Base-by-base conservation (phyloP, 371 early-diverging fungal species). In the Basidiobolus meristosporus region DNA sequence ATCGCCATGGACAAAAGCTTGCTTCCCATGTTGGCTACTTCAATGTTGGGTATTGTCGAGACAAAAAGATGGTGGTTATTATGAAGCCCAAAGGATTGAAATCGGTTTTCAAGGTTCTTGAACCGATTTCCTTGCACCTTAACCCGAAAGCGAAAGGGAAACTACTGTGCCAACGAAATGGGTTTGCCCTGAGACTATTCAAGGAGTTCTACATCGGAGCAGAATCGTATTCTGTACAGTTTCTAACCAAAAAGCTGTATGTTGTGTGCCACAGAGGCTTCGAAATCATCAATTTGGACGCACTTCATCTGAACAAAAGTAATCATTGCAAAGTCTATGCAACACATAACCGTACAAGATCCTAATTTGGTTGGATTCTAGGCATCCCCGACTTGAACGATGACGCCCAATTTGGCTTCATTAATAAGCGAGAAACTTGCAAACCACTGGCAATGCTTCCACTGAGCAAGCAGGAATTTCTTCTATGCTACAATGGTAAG, bases 251-350 rank as follows among this genome's bases (percentile, higher is more conserved):
- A 16, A 82, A 76, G 22, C 57, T 93, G 12, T 79, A 78, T 40
- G 80, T 91, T 4, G 88, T 85, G 7, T 88, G 90, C 53, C 60
- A 63, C 19, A 77, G 77, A 43, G 95, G 95, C 0, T 91, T 91
- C 54, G 95, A 93, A 52, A 62, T 93, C 36, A 79, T 93, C 17
- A 84, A 91, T 47, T 51, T 89, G 37, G 76, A 82, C 14, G 69
- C 79, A 1, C 59, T 88, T 33, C 70, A 75, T 36, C 26, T 26
- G 5, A 26, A 26, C 26, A 26, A 26, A 26, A 26, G 26, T 26
- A 26, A 26, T n/a, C n/a, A n/a, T n/a, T n/a, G n/a, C n/a, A n/a
- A n/a, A n/a, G n/a, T n/a, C n/a, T n/a, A n/a, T n/a, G n/a, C n/a
- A n/a, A n/a, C n/a, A n/a, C n/a, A n/a, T n/a, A n/a, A n/a, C n/a